Evolutionary conservation across 2,329 filamentous ascomycete species (phyloP).

Genomic region (Mollisia scopiformis): DNA sequence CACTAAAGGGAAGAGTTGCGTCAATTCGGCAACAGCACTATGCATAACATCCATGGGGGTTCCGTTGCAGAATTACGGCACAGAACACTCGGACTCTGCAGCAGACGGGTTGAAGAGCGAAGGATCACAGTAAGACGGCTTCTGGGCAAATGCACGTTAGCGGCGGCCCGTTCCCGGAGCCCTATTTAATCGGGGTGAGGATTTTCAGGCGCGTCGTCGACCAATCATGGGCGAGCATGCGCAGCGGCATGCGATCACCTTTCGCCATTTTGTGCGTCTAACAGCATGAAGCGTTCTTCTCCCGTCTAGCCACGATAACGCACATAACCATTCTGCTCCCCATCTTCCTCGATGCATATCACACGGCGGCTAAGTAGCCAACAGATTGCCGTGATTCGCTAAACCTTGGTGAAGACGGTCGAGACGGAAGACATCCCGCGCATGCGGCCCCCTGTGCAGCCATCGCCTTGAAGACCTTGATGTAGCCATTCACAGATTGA

Average conservation of each 20-base stretch:
- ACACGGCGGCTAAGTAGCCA: not conserved
- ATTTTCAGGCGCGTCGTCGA: not conserved
- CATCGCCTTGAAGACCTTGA: not conserved
- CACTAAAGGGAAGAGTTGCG: not conserved
- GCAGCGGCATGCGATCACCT: not conserved
- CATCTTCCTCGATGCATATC: not conserved
- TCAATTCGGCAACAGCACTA: conserved; percentile 4
- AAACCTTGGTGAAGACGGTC: not conserved
- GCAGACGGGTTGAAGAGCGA: not conserved
- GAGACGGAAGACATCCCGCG: not conserved
- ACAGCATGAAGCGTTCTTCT: not conserved
- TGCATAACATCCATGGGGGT: conserved; percentile 13
- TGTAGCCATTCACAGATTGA: not conserved
- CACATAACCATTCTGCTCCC: too few relatives aligned
- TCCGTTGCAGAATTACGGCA: not conserved
- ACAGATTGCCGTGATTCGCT: not conserved
- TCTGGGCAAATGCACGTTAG: not conserved
- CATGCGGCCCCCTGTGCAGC: not conserved
- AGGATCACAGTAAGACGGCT: too few relatives aligned
- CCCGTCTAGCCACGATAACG: not conserved
- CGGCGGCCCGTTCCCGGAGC: not conserved
- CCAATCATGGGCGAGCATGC: not conserved
- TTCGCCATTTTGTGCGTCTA: not conserved
- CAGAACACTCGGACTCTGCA: too few relatives aligned
- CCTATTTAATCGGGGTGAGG: not conserved